Conservation (phyloP, 139 green algal genomes). For the Zygnema cylindricum region DNA sequence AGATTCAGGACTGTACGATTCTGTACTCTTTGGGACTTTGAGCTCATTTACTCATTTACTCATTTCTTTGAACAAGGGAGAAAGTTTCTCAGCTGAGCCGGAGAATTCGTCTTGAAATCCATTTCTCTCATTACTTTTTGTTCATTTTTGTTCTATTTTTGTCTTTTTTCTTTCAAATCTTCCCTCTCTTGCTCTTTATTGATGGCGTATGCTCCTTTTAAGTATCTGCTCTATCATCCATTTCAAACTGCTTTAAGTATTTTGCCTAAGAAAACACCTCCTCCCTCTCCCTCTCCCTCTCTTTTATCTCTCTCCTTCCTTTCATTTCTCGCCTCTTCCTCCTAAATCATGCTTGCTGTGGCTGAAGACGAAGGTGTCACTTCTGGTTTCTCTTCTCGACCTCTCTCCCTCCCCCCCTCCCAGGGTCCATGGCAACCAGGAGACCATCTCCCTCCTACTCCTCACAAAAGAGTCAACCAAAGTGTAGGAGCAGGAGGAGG, state of each 20-base stretch:
- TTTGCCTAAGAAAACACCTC: background rate
- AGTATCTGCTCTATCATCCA: no score
- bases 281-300: background rate
- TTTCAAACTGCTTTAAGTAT: background rate
- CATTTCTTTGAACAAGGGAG: no score
- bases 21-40: no score
- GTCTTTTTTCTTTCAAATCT: no score
- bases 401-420: conserved; percentile 12
- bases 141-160: no score
- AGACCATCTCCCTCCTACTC: conserved; percentile 4
- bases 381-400: conserved; percentile 8
- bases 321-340: background rate
- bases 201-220: no score
- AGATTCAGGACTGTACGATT: no score
- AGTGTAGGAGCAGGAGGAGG: background rate
- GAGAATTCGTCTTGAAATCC: no score
- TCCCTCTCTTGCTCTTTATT: no score
- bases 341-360: background rate
- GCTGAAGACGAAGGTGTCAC: conserved; percentile 4
- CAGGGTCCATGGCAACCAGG: background rate
- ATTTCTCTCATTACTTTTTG: no score
- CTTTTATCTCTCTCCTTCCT: background rate
- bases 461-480: background rate
- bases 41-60: no score
- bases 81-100: no score